Base-by-base conservation (phyloP, 257 asterid genomes). In the Mitragyna speciosa region DNA sequence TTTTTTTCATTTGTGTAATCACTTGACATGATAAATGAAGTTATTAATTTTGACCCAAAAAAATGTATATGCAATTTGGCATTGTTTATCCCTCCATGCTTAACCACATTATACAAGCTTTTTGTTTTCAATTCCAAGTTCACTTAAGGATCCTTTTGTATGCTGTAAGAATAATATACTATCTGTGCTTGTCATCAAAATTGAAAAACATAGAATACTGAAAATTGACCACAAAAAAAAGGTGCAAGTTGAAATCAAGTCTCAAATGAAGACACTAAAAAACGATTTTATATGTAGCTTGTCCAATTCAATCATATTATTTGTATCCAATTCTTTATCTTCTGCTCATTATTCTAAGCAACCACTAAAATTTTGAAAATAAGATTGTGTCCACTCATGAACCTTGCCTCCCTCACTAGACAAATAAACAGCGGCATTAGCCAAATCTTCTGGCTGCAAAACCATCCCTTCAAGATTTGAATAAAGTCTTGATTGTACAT, bases 401-500 rank as follows among this genome's bases (percentile, higher is more conserved):
- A 83, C 78, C 52, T 86, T 0, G 88, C 82, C 61, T 79, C 89
- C 89, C 22, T 86, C 90, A 72, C 88, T 81, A 19, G 85, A 85
- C 48, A 84, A 52, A 64, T 58, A 84, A 7, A 84, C 45, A n/a
- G 73, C 84, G 8, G 89, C 88, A 63, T 68, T 70, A 2, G 86
- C 90, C 8, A 88, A 72, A 58, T 86, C 89, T 88, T 84, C 71
- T 76, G 47, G 47, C 47, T 76, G 24, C 71, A 49, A 5, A 12
- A 58, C 33, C 59, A 71, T 17, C 49, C 82, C 52, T 45, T 79
- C 24, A 79, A 75, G 45, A 70, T n/a, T 28, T 58, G 71, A 71
- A 61, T 73, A 70, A n/a, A 47, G 45, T 41, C 47, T 24, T 36
- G 8, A 7, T 16, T 39, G 6, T 10, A 47, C 77, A 30, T 65